Base-by-base conservation (phyloP, 148 eudicot genomes). In the Diospyros lotus region DNA sequence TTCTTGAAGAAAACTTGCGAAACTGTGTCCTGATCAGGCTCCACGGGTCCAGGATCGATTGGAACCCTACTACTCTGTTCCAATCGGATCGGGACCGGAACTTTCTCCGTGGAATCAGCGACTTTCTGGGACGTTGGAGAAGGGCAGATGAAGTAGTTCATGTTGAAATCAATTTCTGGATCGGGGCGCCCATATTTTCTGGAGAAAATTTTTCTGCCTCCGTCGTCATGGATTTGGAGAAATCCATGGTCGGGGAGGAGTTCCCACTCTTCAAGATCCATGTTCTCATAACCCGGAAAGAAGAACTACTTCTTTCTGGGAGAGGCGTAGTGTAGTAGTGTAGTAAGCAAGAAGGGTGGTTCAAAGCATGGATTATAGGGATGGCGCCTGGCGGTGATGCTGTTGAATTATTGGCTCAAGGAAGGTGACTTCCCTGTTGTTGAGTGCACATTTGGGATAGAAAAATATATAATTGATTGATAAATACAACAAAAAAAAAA, bases 251-350 rank as follows among this genome's bases (percentile, higher is more conserved):
- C 87, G 52, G 97, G 84, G 17, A 94, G 79, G 64, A 87, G 51
- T 76, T 88, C 98, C 98, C 98, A 94, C 79, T 90, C 97, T 2
- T 91, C 85, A 75, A 94, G 84, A 85, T 94, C 97, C 98, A 91
- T 93, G 12, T 70, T 75, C 54, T 59, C 42, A 63, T 28, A 28
- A 28, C 41, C 28, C 41, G 41, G 38, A 54, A 48, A 48, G 39
- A 52, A 4, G 60, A 60, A 2, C 28, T 28, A 28, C 28, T 28
- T 28, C 28, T 56, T 9, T 8, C 12, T 42, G 51, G 43, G 40
- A 28, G 43, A 38, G 41, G 55, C n/a, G n/a, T n/a, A n/a, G 28
- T 28, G 0, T 4, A 59, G 55, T 14, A 12, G 10, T 45, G 56
- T 42, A 55, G 28, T 38, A 5, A 50, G 58, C 5, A 73, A 66